These are phyloP conservation scores for Lactuca sativa DNA, from an alignment of 129 eudicot species.

Conservation along the genomic window DNA sequence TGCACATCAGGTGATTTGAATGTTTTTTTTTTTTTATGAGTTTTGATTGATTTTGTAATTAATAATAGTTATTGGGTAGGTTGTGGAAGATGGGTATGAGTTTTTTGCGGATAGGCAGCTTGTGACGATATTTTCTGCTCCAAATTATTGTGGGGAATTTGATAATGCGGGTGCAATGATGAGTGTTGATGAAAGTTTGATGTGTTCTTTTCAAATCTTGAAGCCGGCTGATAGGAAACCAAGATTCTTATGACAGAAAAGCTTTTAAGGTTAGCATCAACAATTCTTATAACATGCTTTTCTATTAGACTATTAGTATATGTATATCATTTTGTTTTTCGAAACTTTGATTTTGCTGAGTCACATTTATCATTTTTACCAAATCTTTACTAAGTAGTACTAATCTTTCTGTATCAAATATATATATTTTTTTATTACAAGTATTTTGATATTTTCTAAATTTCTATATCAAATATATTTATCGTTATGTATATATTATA, in stretches of 20 bases:
- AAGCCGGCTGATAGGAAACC: slow-evolving; percentile 64
- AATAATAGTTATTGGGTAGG: slow-evolving; percentile 27
- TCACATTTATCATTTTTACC: not conserved
- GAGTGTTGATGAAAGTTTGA: slow-evolving; percentile 78
- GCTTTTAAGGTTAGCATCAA: slow-evolving; percentile 39
- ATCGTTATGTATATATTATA: no score
- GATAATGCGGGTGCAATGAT: slow-evolving; percentile 85
- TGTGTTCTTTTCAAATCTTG: slow-evolving; percentile 78
- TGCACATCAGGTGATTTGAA: slow-evolving; percentile 63
- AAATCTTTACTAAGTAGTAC: no score
- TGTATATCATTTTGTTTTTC: no score
- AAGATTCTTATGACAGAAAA: slow-evolving; percentile 41
- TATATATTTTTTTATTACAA: no score
- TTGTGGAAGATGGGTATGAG: slow-evolving; percentile 82
- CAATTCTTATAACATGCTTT: no score
- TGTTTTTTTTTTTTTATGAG: not conserved
- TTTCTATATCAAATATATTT: no score
- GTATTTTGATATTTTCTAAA: no score
- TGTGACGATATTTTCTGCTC: slow-evolving; percentile 71
- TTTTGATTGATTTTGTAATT: not conserved
- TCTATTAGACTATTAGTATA: no score
- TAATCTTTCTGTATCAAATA: not conserved
- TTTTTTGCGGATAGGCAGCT: slow-evolving; percentile 78
- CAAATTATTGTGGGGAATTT: slow-evolving; percentile 75
- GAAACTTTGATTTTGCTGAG: no score